Base-by-base conservation (phyloP, 805 yeast species). In the Metschnikowia chrysomelidarum region DNA sequence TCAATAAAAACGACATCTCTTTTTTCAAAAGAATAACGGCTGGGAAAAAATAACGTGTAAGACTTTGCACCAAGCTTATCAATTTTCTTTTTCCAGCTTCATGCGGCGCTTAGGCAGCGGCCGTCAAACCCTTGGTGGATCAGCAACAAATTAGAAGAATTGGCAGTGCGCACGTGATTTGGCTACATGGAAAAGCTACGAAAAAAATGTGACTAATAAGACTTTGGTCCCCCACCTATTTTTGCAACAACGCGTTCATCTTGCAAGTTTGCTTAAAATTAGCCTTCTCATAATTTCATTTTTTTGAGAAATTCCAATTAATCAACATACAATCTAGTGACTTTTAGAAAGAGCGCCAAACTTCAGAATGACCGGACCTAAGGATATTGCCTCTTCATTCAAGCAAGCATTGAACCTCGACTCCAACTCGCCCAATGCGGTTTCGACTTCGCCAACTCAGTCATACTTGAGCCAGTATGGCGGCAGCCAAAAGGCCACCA, bases 381-480 rank as follows among this genome's bases (percentile, higher is more conserved):
- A 79, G 60, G 82, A 82, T 57, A 82, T 83, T 49, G 76, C 77
- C 42, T 61, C 72, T 37, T 59, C 79, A 10, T 79, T 83, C 53
- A 73, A 78, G 54, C 66, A 57, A 39, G 69, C 80, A 22, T 68
- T 80, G 53, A 65, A 70, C 41, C 54, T 78, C 44, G 71, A 78
- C 16, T 41, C 37, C 4, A 38, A 39, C 17, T 75, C 83, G 11
- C 52, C 54, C 16, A 77, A 81, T 54, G 86, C 82, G 7, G 94
- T 85, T 42, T 81, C 89, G 6, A 82, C 91, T 18, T 84, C 93
- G 4, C 94, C 94, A 41, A 78, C 85, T n/a, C 80, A 77, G 50
- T 80, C 89, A 12, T 83, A 75, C 60, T 63, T 82, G 69, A 73
- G 68, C 49, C 80, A 78, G 46, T 71, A 69, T 47, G 57, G 57